These are phyloP conservation scores for Penicillium sp. DNA, from an alignment of 2,329 filamentous ascomycete species.

Conservation along the genomic window DNA sequence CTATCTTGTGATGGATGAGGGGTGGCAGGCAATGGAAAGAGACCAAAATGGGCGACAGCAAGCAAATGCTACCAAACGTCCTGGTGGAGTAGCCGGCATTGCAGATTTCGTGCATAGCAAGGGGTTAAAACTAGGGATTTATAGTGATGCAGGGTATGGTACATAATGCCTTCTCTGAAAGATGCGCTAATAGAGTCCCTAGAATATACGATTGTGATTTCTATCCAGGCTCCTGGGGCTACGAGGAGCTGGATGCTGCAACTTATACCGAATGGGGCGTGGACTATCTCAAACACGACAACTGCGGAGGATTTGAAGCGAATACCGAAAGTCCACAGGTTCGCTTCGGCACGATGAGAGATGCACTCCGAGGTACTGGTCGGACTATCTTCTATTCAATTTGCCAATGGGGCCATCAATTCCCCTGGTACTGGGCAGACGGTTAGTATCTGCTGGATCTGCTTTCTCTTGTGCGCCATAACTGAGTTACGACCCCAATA, in stretches of 20 bases:
- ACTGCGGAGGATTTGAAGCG: constrained; percentile 40
- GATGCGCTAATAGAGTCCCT: background rate
- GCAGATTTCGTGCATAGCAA: background rate
- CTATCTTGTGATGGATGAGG: background rate
- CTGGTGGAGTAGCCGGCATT: background rate
- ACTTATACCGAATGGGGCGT: constrained; percentile 57
- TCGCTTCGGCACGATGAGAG: constrained; percentile 43
- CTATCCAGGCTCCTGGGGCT: constrained; percentile 32
- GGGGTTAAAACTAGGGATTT: background rate
- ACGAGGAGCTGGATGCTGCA: constrained; percentile 56
- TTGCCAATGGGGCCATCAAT: constrained; percentile 51
- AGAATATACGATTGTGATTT: background rate
- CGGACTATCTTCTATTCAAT: constrained; percentile 49
- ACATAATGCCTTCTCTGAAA: background rate
- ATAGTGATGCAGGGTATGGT: background rate
- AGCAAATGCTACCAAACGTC: background rate
- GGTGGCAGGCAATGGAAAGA: background rate
- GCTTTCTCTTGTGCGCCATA: background rate
- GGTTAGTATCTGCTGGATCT: background rate
- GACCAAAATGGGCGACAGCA: background rate
- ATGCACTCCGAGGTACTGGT: constrained; percentile 45
- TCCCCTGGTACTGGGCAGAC: constrained; percentile 49
- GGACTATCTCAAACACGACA: constrained; percentile 57
- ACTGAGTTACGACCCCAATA: background rate
- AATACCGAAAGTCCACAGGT: constrained; percentile 40